Base-by-base conservation (phyloP, 192 early-diverging fungal genomes). In the Entomortierella beljakovae region DNA sequence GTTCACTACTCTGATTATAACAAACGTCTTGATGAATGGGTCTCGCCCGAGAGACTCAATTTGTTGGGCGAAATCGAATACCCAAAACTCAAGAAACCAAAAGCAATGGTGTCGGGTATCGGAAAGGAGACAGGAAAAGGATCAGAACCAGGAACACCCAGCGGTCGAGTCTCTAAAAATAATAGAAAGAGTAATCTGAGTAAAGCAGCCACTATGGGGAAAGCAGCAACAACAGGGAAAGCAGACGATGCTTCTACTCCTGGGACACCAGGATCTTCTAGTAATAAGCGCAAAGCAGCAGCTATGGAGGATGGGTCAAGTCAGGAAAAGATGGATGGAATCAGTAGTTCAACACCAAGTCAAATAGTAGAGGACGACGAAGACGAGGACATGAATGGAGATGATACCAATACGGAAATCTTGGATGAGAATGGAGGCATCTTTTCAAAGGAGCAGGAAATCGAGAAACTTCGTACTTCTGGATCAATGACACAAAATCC, bases 1-100 rank as follows among this genome's bases (percentile, higher is more conserved):
- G 95, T 99, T 18, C 98, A 99, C 80, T 97, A 96, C 70, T 89
- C 96, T 6, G 92, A 94, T 58, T 98, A 94, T 85, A 99, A 99
- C 89, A 99, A 99, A 80, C 94, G 98, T 22, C 84, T 99, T 55
- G 98, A 99, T 85, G 96, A 98, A 79, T 98, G 97, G 98, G 94
- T 99, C 1, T 31, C 80, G 0, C 80, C 89, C 2, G 80, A 87
- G 7, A 86, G 92, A 18, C 83, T 93, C 26, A 87, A 93, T 32
- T 79, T 95, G 48, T 71, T 86, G 37, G 86, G 88, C 38, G 91
- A 87, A 1, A 89, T 95, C 31, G 88, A 90, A 53, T 92, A 88
- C 56, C 94, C 92, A 0, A 93, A 91, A 70, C 65, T 81, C 48
- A 93, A 92, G 57, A 89, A 86, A 38, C 71, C 66, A 52, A 88